Base-by-base conservation (phyloP, 2,329 filamentous ascomycete species). In the Aureobasidium sp. region DNA sequence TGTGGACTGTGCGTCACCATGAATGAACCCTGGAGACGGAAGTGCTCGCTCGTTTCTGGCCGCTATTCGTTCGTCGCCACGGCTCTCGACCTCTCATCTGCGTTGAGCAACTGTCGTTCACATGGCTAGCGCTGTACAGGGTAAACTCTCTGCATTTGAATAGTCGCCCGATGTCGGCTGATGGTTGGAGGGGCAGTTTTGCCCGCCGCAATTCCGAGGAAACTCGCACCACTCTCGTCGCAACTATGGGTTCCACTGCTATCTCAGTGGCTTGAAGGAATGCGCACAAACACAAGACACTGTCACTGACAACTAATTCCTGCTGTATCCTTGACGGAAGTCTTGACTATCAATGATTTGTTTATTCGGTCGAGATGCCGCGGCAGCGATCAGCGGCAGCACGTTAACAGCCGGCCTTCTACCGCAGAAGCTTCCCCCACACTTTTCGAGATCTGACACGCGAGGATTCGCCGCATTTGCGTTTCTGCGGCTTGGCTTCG, bases 71-170 rank as follows among this genome's bases (percentile, higher is more conserved):
- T 20, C 20, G 20, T 34, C 20, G 44, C 56, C 46, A 50, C 56
- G 56, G 34, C 46, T 59, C 56, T 32, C 37, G 57, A 29, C 13
- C 55, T 26, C 47, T 34, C 47, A 34, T 41, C 37, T 24, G 39
- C 53, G 56, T 59, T 59, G 56, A 10, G 32, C 43, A 61, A 61
- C 57, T 52, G 57, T 61, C 57, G 57, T 61, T 61, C 57, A 59
- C 56, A 59, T 59, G 56, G 56, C 46, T 61, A 52, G 46, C 47
- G 47, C 47, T 51, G 36, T 44, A 26, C 47, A 61, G 37, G 37
- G 46, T 52, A 61, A 50, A 52, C 36, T 41, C 13, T 44, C 43
- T 12, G 5, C 44, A 32, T 34, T n/a, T n/a, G 24, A 15, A 24
- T 15, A 29, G 17, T 50, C 24, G 44, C 15, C 56, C 56, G 56